phyloP scores from a whole-genome alignment of 495 filamentous ascomycete species.

The Neurospora tetrasperma region DNA sequence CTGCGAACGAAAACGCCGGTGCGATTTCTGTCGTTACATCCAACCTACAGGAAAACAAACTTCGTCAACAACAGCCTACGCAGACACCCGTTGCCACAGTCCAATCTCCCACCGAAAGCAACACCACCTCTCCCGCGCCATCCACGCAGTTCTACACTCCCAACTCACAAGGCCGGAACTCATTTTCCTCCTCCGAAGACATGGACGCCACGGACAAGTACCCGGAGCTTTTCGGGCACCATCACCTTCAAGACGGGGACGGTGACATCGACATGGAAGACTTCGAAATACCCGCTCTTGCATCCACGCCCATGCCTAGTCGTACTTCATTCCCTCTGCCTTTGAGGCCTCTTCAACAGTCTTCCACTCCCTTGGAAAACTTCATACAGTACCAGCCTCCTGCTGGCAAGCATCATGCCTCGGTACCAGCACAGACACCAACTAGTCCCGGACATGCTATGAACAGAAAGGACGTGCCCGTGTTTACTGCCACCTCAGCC shows the following conservation, averaged over 20 bases:
- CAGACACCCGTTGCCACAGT: slow-evolving; percentile 4
- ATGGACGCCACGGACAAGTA: neutral
- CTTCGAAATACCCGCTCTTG: neutral
- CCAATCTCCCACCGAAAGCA: neutral
- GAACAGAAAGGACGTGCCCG: slow-evolving; percentile 14
- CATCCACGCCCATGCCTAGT: neutral
- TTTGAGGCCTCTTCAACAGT: neutral
- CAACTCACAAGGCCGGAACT: neutral
- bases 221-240: neutral
- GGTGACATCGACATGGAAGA: neutral
- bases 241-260: slow-evolving; percentile 1
- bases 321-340: neutral
- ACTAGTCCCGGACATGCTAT: slow-evolving; percentile 8
- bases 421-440: neutral
- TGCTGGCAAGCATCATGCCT: neutral
- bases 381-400: slow-evolving; percentile 32
- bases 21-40: slow-evolving; percentile 10
- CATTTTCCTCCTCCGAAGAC: slow-evolving; percentile 1
- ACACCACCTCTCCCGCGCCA: neutral
- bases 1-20: slow-evolving; percentile 12
- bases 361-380: neutral
- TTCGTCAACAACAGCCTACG: neutral
- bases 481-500: slow-evolving; percentile 18
- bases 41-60: slow-evolving; percentile 3
- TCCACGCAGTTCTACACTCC: neutral